Conservation (phyloP, 2,329 filamentous ascomycete species). For the Cadophora gregata region DNA sequence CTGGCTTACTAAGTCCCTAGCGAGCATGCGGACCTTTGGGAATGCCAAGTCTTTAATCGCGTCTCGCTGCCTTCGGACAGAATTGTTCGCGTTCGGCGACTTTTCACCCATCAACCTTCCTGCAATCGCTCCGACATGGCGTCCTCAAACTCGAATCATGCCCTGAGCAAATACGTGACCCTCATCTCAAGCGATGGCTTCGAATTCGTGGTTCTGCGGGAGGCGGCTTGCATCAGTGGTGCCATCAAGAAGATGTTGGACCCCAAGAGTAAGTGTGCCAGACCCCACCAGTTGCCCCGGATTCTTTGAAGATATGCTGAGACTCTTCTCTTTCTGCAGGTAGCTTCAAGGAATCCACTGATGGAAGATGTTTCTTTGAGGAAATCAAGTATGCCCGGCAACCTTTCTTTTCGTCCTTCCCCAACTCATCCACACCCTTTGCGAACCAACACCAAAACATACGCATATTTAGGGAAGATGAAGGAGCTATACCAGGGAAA, state of each 20-base stretch:
- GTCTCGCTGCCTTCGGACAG: not conserved
- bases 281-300: not conserved
- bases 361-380: slow-evolving; percentile 69
- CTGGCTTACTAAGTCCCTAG: too few species aligned
- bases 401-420: not conserved
- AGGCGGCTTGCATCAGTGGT: slow-evolving; percentile 72
- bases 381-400: slow-evolving; percentile 71
- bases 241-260: slow-evolving; percentile 79
- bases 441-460: not conserved
- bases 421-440: not conserved
- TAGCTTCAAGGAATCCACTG: slow-evolving; percentile 68
- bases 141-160: slow-evolving; percentile 17
- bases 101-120: not conserved
- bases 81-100: not conserved
- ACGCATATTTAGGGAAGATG: not conserved
- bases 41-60: slow-evolving; percentile 9
- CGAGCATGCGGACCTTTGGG: slow-evolving; percentile 4
- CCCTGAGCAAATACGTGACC: slow-evolving; percentile 72
- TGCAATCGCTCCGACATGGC: slow-evolving; percentile 5
- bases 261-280: slow-evolving; percentile 59
- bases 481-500: not conserved
- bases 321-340: slow-evolving; percentile 47
- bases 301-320: not conserved
- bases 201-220: slow-evolving; percentile 76
- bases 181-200: slow-evolving; percentile 77